A percentile compares a stretch with the other conserved stretches of the same genome.
phyloP scores from a whole-genome alignment of 1,284 basidiomycete species.

The Taiwanofungus camphoratus region DNA sequence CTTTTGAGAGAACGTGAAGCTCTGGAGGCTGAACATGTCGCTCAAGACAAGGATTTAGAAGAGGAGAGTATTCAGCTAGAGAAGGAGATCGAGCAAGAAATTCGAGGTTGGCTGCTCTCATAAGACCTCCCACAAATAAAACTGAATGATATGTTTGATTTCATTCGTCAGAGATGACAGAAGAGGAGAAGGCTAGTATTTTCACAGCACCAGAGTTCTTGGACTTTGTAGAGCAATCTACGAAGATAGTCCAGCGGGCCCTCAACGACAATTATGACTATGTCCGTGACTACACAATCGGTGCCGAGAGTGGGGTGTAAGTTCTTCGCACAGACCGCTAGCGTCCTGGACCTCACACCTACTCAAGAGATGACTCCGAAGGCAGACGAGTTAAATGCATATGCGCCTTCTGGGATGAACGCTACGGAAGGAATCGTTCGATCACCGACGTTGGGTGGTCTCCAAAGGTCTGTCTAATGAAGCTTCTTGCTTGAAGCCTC shows the following conservation, averaged over 20 bases:
- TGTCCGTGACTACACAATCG: slow-evolving; percentile 90
- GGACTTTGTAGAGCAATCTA: slow-evolving; percentile 92
- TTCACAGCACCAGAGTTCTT: slow-evolving; percentile 84
- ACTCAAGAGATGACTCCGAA: slow-evolving; percentile 77
- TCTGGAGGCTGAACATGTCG: slow-evolving; percentile 59
- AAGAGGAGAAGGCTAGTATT: slow-evolving; percentile 79
- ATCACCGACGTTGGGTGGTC: slow-evolving; percentile 98
- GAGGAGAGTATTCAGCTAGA: slow-evolving; percentile 77
- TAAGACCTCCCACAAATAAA: not conserved
- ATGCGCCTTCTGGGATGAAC: slow-evolving; percentile 86
- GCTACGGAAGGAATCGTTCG: slow-evolving; percentile 85
- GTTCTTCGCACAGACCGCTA: slow-evolving; percentile 26
- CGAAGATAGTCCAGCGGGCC: slow-evolving; percentile 94
- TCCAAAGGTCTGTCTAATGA: slow-evolving; percentile 62
- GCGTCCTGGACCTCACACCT: not conserved
- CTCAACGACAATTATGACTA: slow-evolving; percentile 96
- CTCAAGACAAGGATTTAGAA: slow-evolving; percentile 75
- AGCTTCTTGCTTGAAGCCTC: slow-evolving; percentile 1
- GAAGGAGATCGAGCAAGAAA: slow-evolving; percentile 77
- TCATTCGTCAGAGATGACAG: slow-evolving; percentile 70
- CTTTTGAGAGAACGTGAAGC: slow-evolving; percentile 59
- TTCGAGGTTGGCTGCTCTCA: slow-evolving; percentile 48
- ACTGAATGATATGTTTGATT: not conserved
- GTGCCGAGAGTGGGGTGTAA: slow-evolving; percentile 69
- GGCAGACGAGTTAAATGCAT: slow-evolving; percentile 83